Evolutionary conservation across 1,284 basidiomycete species (phyloP), one percentile per base, ranked within the genome.

Genomic region (Psilocybe mexicana): DNA sequence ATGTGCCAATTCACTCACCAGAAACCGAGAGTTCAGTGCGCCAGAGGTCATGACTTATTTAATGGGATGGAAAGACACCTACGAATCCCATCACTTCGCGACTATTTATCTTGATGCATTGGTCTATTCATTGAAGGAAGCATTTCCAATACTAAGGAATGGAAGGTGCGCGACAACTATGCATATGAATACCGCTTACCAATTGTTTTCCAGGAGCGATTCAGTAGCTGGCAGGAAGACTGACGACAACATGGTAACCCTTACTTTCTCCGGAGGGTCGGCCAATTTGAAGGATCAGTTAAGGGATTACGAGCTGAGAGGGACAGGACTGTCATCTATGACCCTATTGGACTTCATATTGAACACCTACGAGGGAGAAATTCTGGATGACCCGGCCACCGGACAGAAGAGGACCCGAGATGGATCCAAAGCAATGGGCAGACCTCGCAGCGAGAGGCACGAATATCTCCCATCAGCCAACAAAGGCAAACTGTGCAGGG

Each of bases 21-120:
- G 67, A 0, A 57, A 77, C 25, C 70, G 75, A 56, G 76, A 79
- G 52, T 50, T 78, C 0, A 62, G 69, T 3, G 71, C 61, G 0
- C 69, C 72, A 0, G 66, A 74, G 61, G 67, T 76, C 0, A 68
- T 76, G 66, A 0, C 47, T 65, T 43, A 58, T 36, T 33, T 58
- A 7, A 58, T 53, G 50, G 56, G 56, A 2, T 48, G 43, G 36
- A 11, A 11, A 12, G 56, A 58, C 25, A 28, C 43, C 11, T 58
- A 53, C 35, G 25, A 49, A 49, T 58, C 50, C 5, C 56, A 58
- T 24, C 23, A 47, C 23, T 58, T 26, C 25, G 46, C 43, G 11
- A 7, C 50, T 3, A 48, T 58, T 2, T 54, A 40, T 45, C 43
- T 43, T 43, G 48, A 52, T 23, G 1, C 49, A 4, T 35, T 35